These are phyloP conservation scores for Salvia sclarea DNA, from an alignment of 305 asterid species.

Conservation along the genomic window DNA sequence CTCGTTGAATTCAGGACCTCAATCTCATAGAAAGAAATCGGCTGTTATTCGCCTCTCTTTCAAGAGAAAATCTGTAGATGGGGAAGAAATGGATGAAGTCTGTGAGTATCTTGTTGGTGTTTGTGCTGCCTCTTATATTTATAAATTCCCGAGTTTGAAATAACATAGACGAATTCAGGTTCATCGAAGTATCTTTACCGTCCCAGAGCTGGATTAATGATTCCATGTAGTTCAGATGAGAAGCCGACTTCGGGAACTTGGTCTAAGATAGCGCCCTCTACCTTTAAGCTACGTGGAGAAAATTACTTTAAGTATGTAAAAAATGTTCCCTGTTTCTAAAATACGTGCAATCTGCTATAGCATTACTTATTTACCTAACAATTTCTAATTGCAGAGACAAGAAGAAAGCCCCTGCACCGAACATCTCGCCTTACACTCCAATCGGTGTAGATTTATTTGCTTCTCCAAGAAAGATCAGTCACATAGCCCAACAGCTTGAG, in stretches of 20 bases:
- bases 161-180: constrained; percentile 43
- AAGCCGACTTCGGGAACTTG: constrained; percentile 72
- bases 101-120: constrained; percentile 44
- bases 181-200: constrained; percentile 74
- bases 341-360: not conserved
- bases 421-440: constrained; percentile 70
- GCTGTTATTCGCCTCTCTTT: constrained; percentile 78
- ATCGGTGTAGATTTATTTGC: constrained; percentile 88
- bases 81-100: constrained; percentile 55
- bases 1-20: constrained; percentile 42
- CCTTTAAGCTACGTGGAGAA: constrained; percentile 82
- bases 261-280: constrained; percentile 82
- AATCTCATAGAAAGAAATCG: constrained; percentile 67
- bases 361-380: constrained; percentile 22
- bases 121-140: not conserved
- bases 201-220: constrained; percentile 83
- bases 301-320: constrained; percentile 76
- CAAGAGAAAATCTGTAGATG: constrained; percentile 76
- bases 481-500: constrained; percentile 91
- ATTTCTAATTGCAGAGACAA: constrained; percentile 68
- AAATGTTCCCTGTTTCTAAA: not conserved
- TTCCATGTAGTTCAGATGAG: constrained; percentile 73
- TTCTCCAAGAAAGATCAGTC: constrained; percentile 68
- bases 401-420: constrained; percentile 82
- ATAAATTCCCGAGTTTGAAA: not conserved